These are phyloP conservation scores for Sclerotinia minor DNA, from an alignment of 2,329 filamentous ascomycete genomes.

Conservation along the genomic window DNA sequence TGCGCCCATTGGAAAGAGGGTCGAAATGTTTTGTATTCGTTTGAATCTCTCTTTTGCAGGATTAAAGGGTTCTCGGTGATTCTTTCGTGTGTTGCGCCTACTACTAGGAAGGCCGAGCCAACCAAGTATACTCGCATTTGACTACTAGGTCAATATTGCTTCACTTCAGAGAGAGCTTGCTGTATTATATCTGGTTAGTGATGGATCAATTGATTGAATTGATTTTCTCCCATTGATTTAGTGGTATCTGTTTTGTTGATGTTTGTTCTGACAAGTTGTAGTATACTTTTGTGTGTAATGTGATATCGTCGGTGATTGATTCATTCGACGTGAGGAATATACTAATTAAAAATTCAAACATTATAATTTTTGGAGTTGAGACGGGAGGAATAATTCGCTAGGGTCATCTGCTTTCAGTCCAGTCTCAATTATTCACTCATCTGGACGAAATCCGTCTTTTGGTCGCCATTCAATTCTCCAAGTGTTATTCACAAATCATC, in stretches of 20 bases:
- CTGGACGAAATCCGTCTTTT: not conserved
- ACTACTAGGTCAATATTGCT: constrained; percentile 31
- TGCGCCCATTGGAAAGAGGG: constrained; percentile 32
- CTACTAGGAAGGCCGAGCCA: constrained; percentile 32
- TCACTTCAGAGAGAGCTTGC: constrained; percentile 31
- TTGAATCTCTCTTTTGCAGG: constrained; percentile 41
- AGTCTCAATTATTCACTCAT: constrained; percentile 1
- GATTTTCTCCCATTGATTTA: constrained; percentile 27
- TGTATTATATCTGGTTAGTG: constrained; percentile 42
- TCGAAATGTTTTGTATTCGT: constrained; percentile 42
- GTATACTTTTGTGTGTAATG: constrained; percentile 29
- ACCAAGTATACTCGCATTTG: constrained; percentile 33
- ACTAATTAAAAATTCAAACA: constrained; percentile 2
- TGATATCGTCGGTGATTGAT: constrained; percentile 19
- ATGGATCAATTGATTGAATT: constrained; percentile 34
- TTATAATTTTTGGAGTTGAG: not conserved
- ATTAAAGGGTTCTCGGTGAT: constrained; percentile 40
- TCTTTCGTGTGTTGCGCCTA: constrained; percentile 10
- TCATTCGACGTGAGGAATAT: constrained; percentile 9
- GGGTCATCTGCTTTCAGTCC: not conserved
- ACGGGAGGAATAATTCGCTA: not conserved
- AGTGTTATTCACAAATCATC: not conserved
- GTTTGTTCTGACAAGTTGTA: constrained; percentile 35
- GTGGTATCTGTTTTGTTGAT: constrained; percentile 19
- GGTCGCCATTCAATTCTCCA: not conserved